Evolutionary conservation across 192 early-diverging fungal species (phyloP).

Genomic region (Entomortierella parvispora): DNA sequence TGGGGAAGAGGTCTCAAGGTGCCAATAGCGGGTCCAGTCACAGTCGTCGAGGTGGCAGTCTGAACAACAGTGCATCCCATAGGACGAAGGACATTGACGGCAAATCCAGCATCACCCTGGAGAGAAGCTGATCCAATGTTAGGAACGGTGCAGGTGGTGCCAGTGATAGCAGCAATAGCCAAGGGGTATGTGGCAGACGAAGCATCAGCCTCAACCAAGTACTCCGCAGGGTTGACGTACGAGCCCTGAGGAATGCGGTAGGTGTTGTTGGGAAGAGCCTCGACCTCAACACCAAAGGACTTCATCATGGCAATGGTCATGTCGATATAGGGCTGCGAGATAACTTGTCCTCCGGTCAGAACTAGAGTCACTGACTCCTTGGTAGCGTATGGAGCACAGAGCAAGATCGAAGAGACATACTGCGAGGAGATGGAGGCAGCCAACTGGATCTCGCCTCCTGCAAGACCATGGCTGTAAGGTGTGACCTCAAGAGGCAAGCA

Average conservation of each 20-base stretch:
- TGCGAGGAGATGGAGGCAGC: conserved; percentile 96
- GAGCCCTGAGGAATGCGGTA: conserved; percentile 84
- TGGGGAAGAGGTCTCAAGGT: conserved; percentile 72
- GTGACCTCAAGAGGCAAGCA: conserved; percentile 88
- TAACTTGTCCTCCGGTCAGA: conserved; percentile 91
- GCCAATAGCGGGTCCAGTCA: conserved; percentile 83
- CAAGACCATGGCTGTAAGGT: conserved; percentile 76
- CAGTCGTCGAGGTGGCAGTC: conserved; percentile 89
- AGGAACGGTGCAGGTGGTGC: conserved; percentile 84
- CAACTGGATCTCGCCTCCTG: conserved; percentile 88
- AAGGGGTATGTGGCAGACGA: conserved; percentile 97
- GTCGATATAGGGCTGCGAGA: conserved; percentile 98
- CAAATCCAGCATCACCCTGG: conserved; percentile 93
- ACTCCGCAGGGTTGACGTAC: conserved; percentile 86
- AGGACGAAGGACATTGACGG: conserved; percentile 85
- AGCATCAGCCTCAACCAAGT: conserved; percentile 96
- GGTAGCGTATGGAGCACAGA: conserved; percentile 94
- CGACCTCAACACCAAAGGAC: conserved; percentile 87
- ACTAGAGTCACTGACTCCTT: conserved; percentile 78
- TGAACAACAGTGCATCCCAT: conserved; percentile 96
- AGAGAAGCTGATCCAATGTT: conserved; percentile 94
- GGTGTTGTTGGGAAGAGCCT: conserved; percentile 76
- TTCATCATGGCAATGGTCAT: conserved; percentile 99
- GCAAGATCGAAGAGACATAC: conserved; percentile 96
- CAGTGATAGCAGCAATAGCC: conserved; percentile 96